Evolutionary conservation across 169 alveolate genomes (phyloP), one percentile per base, ranked within the genome.

Genomic region (Plasmodium yoelii): DNA sequence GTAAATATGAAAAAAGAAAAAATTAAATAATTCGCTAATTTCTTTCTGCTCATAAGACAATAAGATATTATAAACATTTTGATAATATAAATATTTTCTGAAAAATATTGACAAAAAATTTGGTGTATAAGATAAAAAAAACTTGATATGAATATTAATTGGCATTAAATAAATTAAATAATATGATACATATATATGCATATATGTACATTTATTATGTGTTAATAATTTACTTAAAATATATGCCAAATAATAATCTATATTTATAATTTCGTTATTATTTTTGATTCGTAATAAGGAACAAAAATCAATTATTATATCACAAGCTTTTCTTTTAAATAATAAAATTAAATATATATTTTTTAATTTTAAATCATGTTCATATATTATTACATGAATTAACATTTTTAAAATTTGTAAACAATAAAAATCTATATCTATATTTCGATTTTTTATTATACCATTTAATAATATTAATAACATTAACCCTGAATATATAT

Each of bases 121-220:
- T 5, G 90, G 90, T 0, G 90, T 80, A 69, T 65, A 80, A 1
- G 90, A 69, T 65, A 80, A 53, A 49, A 80, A 80, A 53, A 80
- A 80, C 34, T 80, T 80, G 24, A 80, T 39, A 72, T 80, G 90
- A 34, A 80, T 55, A 65, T 80, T 65, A 15, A 80, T 51, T 26
- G 90, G 90, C 90, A 80, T 80, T 65, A 80, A 80, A 80, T 80
- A 80, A 5, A 80, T 64, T 60, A 80, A 65, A 53, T 80, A 80
- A 22, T 80, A 80, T 5, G 90, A 80, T 55, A 65, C 71, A 59
- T 80, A 80, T 26, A 80, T 80, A 53, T 80, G 90, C 73, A 80
- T 80, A 55, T 80, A 80, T 44, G 90, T 80, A 65, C 90, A 80
- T 65, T 80, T 80, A 8, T 59, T 65, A 65, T 80, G 90, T 18